Percentiles rank a stretch among this genome's conserved stretches.
Conservation (phyloP, 345 rosid species). For the Lumnitzera racemosa region DNA sequence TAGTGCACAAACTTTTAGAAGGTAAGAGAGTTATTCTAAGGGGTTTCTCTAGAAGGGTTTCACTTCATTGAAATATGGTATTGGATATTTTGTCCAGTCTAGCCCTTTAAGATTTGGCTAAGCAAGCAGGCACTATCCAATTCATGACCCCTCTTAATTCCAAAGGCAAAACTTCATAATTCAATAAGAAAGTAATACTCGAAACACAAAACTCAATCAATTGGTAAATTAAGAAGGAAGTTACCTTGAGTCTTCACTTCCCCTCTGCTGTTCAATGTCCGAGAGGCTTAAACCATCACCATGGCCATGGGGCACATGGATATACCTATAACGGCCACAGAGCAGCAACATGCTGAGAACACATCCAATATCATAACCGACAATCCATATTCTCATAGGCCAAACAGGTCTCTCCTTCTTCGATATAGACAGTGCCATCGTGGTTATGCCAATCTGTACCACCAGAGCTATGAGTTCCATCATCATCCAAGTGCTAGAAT, state of each 20-base stretch:
- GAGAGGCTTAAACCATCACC: slow-evolving; percentile 43
- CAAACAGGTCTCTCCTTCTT: slow-evolving; percentile 72
- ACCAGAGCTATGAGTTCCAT: slow-evolving; percentile 70
- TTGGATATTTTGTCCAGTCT: too few species aligned
- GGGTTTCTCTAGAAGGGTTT: too few species aligned
- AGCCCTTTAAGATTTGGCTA: too few species aligned
- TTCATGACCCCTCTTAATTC: too few species aligned
- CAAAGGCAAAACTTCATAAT: too few species aligned
- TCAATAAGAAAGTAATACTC: too few species aligned
- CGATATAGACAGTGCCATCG: slow-evolving; percentile 61
- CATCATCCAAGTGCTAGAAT: slow-evolving; percentile 82
- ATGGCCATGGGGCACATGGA: slow-evolving; percentile 33
- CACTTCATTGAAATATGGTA: too few species aligned
- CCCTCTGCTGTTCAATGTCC: slow-evolving; percentile 70
- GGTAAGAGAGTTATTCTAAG: too few species aligned
- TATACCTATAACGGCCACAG: slow-evolving; percentile 65
- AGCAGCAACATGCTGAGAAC: slow-evolving; percentile 60
- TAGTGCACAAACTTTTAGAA: too few species aligned
- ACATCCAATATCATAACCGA: slow-evolving; percentile 78
- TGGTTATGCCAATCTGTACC: slow-evolving; percentile 52
- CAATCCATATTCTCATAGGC: slow-evolving; percentile 93
- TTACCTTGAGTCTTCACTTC: slow-evolving; percentile 78
- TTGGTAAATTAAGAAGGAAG: background rate
- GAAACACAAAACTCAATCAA: too few species aligned
- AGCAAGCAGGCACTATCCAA: too few species aligned